Evolutionary conservation across 441 rosid genomes (phyloP).

Genomic region (Biscutella laevigata): DNA sequence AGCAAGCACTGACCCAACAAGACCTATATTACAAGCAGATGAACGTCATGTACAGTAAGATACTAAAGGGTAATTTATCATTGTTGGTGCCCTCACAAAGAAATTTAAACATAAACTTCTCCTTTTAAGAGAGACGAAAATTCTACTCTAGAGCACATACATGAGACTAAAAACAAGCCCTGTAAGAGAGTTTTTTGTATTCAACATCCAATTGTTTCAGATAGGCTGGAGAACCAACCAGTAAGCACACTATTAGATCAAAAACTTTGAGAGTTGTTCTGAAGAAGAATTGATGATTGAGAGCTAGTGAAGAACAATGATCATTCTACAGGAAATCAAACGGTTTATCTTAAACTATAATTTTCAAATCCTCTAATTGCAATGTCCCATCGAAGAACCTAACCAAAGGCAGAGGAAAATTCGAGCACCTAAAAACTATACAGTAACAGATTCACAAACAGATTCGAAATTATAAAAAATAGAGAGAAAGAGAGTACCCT

Average conservation of each 20-base stretch:
- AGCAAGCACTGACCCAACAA: slow-evolving; percentile 77
- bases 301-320: background rate
- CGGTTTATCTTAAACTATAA: slow-evolving; percentile 21
- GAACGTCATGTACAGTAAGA: background rate
- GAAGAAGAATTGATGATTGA: background rate
- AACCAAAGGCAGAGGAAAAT: background rate
- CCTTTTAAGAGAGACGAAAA: background rate
- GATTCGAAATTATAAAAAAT: no score
- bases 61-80: background rate
- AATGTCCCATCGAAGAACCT: background rate
- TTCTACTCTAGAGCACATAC: background rate
- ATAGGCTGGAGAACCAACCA: background rate
- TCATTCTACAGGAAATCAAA: slow-evolving; percentile 3
- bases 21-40: slow-evolving; percentile 34
- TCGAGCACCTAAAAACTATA: background rate
- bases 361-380: background rate
- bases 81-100: background rate
- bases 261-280: background rate
- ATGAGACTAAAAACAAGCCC: slow-evolving; percentile 3
- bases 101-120: background rate
- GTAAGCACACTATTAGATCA: background rate
- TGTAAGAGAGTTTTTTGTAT: no score
- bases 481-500: no score
- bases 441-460: no score
- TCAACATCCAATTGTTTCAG: no score